A percentile compares a stretch with the other conserved stretches of the same genome.
phyloP scores from a whole-genome alignment of 768 basidiomycete genomes.

The Tulasnella sp. region DNA sequence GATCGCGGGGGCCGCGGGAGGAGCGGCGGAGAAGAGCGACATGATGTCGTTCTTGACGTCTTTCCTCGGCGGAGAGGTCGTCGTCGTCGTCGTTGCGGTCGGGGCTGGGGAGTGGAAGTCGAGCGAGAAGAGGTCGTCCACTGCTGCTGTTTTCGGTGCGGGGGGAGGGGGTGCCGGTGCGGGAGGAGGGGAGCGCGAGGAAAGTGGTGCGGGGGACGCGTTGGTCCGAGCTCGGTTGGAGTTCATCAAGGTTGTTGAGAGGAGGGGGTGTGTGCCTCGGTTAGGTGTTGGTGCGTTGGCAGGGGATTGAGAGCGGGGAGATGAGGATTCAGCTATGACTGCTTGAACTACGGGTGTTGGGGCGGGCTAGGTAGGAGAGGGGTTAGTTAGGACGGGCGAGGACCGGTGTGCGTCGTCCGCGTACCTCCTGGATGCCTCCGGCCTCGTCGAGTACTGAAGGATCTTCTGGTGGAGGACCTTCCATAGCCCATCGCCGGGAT shows the following conservation, averaged over 20 bases:
- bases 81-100: slow-evolving; percentile 25
- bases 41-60: slow-evolving; percentile 79
- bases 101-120: slow-evolving; percentile 58
- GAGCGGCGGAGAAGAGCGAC: slow-evolving; percentile 54
- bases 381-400: neutral
- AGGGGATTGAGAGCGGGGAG: neutral
- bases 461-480: slow-evolving; percentile 74
- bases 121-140: slow-evolving; percentile 68
- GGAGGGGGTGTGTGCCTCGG: slow-evolving; percentile 7
- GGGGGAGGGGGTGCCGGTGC: slow-evolving; percentile 11
- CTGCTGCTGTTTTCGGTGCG: slow-evolving; percentile 25
- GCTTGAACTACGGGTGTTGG: slow-evolving; percentile 22
- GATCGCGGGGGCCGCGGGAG: slow-evolving; percentile 22
- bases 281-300: neutral
- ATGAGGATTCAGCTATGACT: slow-evolving; percentile 21
- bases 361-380: slow-evolving; percentile 2
- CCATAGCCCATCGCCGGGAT: slow-evolving; percentile 80
- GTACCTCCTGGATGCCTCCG: slow-evolving; percentile 5
- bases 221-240: slow-evolving; percentile 15
- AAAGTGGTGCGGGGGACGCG: slow-evolving; percentile 5
- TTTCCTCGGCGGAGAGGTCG: slow-evolving; percentile 35
- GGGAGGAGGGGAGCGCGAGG: neutral
- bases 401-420: neutral
- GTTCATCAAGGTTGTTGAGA: slow-evolving; percentile 3
- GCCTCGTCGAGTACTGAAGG: slow-evolving; percentile 61